Percentiles rank a stretch among this genome's conserved stretches.
These are phyloP conservation scores for Fennellomyces sp. DNA, from an alignment of 371 early-diverging fungal genomes.

Conservation along the genomic window DNA sequence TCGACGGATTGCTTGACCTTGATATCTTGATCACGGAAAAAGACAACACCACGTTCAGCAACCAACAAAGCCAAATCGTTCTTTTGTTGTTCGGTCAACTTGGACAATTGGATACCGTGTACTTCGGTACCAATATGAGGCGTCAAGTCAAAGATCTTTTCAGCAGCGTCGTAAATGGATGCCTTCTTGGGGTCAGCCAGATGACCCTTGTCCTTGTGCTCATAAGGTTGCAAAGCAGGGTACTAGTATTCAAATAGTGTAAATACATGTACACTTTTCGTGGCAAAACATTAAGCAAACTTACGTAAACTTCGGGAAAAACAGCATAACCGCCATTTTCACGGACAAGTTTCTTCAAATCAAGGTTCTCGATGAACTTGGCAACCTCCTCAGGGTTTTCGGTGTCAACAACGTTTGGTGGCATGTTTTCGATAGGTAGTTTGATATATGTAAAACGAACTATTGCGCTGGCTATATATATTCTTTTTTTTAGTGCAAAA, in stretches of 20 bases:
- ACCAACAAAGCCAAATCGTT: slow-evolving; percentile 61
- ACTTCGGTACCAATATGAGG: slow-evolving; percentile 74
- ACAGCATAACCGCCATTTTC: slow-evolving; percentile 39
- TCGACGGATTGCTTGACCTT: slow-evolving; percentile 51
- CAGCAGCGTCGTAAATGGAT: slow-evolving; percentile 56
- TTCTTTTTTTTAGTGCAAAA: no score
- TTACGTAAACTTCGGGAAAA: slow-evolving; percentile 37
- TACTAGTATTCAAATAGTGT: slow-evolving; percentile 18
- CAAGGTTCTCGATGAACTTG: no score
- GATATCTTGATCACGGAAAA: slow-evolving; percentile 64
- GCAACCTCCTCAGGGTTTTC: no score
- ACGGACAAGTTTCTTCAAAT: slow-evolving; percentile 37
- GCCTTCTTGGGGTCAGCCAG: slow-evolving; percentile 63
- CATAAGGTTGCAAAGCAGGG: slow-evolving; percentile 31
- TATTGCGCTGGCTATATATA: no score
- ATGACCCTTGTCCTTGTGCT: slow-evolving; percentile 46
- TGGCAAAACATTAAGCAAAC: neutral
- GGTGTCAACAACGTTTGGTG: no score
- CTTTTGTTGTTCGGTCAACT: slow-evolving; percentile 57
- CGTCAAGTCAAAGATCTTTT: slow-evolving; percentile 61
- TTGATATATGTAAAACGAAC: no score
- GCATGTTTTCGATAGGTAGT: no score
- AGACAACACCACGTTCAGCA: slow-evolving; percentile 66
- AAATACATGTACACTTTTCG: neutral
- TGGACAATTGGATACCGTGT: slow-evolving; percentile 56